These are phyloP conservation scores for Cymodocea nodosa DNA, from an alignment of 116 monocot species.

Conservation along the genomic window DNA sequence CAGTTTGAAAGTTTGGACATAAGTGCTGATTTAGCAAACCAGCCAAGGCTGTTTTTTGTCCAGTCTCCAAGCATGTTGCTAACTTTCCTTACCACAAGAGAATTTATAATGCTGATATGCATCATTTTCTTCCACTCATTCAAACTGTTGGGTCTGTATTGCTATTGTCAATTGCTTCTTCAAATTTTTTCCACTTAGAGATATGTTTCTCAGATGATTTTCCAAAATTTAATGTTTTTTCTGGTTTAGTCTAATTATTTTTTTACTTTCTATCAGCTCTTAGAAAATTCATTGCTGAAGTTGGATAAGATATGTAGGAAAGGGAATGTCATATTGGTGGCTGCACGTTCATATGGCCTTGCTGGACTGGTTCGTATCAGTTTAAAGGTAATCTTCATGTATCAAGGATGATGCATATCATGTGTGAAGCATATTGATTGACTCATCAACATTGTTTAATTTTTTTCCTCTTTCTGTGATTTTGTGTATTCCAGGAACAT, in stretches of 20 bases:
- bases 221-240: neutral
- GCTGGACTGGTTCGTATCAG: conserved; percentile 84
- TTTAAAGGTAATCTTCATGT: conserved; percentile 43
- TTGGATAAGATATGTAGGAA: conserved; percentile 87
- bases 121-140: too few relatives aligned
- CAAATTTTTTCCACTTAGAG: too few relatives aligned
- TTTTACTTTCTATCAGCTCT: conserved; percentile 30
- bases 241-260: neutral
- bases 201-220: too few relatives aligned
- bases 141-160: too few relatives aligned
- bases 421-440: neutral
- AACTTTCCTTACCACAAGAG: too few relatives aligned
- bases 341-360: conserved; percentile 89
- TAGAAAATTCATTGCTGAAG: conserved; percentile 66
- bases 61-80: too few relatives aligned
- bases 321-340: conserved; percentile 60
- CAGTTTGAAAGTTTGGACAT: too few relatives aligned
- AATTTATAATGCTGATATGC: too few relatives aligned
- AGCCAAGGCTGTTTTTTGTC: too few relatives aligned
- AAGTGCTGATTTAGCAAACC: too few relatives aligned
- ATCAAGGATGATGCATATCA: neutral
- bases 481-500: conserved; percentile 41
- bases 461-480: neutral
- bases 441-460: neutral
- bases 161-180: too few relatives aligned